Evolutionary conservation across 345 rosid genomes (phyloP).

Genomic region (Eucalyptus pumila): DNA sequence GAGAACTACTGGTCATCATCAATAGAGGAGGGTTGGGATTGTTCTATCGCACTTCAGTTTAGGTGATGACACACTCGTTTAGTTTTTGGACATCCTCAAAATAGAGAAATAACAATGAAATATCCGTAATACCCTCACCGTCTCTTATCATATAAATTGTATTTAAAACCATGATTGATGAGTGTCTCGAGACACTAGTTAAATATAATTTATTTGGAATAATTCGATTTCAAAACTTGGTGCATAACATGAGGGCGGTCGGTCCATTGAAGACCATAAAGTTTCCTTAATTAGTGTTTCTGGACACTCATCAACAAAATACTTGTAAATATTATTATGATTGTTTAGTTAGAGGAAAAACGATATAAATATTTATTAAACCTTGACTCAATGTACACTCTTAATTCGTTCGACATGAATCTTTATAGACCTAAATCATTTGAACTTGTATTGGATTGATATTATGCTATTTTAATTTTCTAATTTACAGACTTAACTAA

Average conservation of each 20-base stretch:
- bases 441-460: too few species aligned
- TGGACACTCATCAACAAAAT: too few species aligned
- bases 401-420: too few species aligned
- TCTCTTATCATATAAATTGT: background rate
- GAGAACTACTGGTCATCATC: too few species aligned
- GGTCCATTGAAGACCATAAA: background rate
- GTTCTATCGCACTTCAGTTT: background rate
- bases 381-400: rapidly evolving
- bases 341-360: too few species aligned
- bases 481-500: too few species aligned
- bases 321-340: too few species aligned
- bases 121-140: background rate
- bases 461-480: too few species aligned
- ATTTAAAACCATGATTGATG: background rate
- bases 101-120: background rate
- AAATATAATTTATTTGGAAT: background rate
- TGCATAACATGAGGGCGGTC: background rate
- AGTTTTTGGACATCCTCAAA: background rate
- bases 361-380: too few species aligned
- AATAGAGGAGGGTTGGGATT: background rate
- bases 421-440: too few species aligned
- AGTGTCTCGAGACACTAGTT: background rate
- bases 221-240: background rate
- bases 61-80: background rate
- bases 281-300: background rate